Percentiles rank a stretch among this genome's conserved stretches.
phyloP scores from a whole-genome alignment of 257 asterid species.

The Lycium barbarum region DNA sequence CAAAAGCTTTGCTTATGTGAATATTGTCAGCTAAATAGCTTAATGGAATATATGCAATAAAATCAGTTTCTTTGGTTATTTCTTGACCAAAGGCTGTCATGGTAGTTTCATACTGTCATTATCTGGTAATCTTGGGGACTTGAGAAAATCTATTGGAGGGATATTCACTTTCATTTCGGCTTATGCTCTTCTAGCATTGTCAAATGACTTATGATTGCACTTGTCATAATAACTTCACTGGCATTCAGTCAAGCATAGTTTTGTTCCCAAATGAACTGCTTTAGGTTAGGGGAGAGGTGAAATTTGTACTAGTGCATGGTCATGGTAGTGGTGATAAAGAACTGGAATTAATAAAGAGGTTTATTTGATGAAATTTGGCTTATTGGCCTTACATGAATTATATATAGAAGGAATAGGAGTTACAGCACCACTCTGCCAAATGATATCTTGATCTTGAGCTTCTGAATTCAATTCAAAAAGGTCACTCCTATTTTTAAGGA shows the following conservation, averaged over 20 bases:
- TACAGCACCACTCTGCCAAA: background rate
- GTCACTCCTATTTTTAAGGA: background rate
- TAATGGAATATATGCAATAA: background rate
- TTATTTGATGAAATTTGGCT: background rate
- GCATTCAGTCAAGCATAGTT: too few relatives aligned
- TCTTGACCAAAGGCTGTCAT: background rate
- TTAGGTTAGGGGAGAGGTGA: too few relatives aligned
- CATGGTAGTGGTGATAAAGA: background rate
- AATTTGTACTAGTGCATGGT: too few relatives aligned
- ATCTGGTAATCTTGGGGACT: background rate
- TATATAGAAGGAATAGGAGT: background rate
- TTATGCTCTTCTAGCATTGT: background rate
- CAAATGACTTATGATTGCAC: background rate
- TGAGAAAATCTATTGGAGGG: background rate
- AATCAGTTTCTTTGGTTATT: background rate
- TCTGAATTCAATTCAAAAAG: background rate
- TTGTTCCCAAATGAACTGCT: too few relatives aligned
- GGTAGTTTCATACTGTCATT: background rate
- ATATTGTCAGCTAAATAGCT: background rate
- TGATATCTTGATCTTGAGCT: conserved; percentile 4
- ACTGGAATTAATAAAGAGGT: background rate
- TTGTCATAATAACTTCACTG: background rate
- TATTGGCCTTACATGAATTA: background rate
- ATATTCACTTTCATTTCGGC: background rate
- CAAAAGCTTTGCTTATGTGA: background rate